These are phyloP conservation scores for Filosporella fistucella DNA, from an alignment of 495 filamentous ascomycete species.

Conservation along the genomic window DNA sequence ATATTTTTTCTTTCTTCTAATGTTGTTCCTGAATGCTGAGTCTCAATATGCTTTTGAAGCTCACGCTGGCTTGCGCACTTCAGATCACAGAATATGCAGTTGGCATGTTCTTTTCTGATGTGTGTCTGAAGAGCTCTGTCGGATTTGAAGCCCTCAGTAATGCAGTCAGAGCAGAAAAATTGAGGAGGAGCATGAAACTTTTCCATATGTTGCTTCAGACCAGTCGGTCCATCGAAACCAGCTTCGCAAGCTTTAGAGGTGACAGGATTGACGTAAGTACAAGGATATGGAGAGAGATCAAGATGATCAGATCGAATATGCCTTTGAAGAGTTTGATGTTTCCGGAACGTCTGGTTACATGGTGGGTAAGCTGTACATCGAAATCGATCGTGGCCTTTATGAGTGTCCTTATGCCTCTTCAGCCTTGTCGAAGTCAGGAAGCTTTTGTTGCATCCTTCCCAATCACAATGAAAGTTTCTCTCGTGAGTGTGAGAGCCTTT, in stretches of 20 bases:
- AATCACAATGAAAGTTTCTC: constrained; percentile 64
- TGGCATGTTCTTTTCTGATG: constrained; percentile 63
- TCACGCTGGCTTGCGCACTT: constrained; percentile 55
- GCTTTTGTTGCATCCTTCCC: constrained; percentile 68
- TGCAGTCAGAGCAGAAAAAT: constrained; percentile 71
- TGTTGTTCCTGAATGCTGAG: constrained; percentile 57
- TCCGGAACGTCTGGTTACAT: constrained; percentile 79
- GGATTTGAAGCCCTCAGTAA: constrained; percentile 53
- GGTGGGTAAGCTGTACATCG: constrained; percentile 69
- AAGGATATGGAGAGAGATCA: constrained; percentile 61
- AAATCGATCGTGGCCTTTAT: constrained; percentile 64
- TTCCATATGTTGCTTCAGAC: constrained; percentile 66
- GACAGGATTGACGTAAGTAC: constrained; percentile 49
- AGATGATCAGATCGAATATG: constrained; percentile 76
- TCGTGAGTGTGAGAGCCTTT: constrained; percentile 74
- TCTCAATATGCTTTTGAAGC: constrained; percentile 65
- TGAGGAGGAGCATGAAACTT: constrained; percentile 61
- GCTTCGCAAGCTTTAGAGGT: constrained; percentile 57
- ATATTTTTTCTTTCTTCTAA: constrained; percentile 59
- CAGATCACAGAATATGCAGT: constrained; percentile 67
- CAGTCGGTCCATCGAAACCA: constrained; percentile 65
- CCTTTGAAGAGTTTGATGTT: constrained; percentile 78
- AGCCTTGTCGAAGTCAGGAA: constrained; percentile 76
- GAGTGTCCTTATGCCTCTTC: constrained; percentile 59
- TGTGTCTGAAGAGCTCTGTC: constrained; percentile 67